Evolutionary conservation across 805 yeast genomes (phyloP).

Genomic region (Metschnikowia lachancei): DNA sequence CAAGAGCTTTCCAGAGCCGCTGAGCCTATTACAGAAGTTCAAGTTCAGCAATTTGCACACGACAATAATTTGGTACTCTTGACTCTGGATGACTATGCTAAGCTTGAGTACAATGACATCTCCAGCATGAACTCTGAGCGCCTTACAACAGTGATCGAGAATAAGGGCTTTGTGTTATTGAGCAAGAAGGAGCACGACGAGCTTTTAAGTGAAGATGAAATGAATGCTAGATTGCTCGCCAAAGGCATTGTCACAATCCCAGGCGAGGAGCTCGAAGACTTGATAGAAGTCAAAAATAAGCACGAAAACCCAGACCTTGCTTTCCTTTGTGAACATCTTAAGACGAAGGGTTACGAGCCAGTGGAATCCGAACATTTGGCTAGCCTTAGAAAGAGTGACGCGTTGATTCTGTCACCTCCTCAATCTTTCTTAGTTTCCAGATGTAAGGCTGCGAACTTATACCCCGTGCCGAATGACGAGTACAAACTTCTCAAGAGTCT

Average conservation of each 20-base stretch:
- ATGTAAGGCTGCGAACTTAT: constrained; percentile 20
- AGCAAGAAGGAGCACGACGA: constrained; percentile 27
- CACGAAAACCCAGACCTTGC: constrained; percentile 25
- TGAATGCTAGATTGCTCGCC: constrained; percentile 29
- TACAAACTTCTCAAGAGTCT: constrained; percentile 15
- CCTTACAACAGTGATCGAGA: constrained; percentile 22
- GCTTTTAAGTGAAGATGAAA: constrained; percentile 33
- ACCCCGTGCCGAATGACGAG: constrained; percentile 21
- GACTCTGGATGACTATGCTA: constrained; percentile 33
- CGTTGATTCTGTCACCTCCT: constrained; percentile 24
- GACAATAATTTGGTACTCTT: constrained; percentile 33
- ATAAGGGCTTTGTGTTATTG: constrained; percentile 30
- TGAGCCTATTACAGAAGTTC: constrained; percentile 19
- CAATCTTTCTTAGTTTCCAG: constrained; percentile 24
- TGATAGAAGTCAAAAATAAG: constrained; percentile 14
- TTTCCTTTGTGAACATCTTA: constrained; percentile 23
- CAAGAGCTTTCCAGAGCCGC: constrained; percentile 19
- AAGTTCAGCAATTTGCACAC: constrained; percentile 35
- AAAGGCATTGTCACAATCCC: constrained; percentile 37
- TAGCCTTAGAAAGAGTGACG: constrained; percentile 15
- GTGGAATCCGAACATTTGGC: constrained; percentile 15
- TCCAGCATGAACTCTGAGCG: constrained; percentile 24
- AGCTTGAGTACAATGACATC: constrained; percentile 27
- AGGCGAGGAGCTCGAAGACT: constrained; percentile 18
- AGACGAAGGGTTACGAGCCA: constrained; percentile 17